phyloP scores from a whole-genome alignment of 208 protist species.

The Acanthamoeba triangularis region DNA sequence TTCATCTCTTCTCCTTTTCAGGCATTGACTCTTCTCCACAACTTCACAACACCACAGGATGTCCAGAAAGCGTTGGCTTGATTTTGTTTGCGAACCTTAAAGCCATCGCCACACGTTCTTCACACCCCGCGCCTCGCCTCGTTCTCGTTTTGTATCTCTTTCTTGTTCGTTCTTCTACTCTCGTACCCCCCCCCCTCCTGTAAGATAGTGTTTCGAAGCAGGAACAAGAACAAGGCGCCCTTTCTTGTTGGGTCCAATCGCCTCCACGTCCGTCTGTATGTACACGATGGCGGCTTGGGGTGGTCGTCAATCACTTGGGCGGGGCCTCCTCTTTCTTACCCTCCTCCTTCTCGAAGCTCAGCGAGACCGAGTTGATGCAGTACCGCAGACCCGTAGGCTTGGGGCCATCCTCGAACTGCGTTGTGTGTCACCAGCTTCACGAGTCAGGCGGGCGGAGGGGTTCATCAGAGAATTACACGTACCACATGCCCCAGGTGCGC shows the following conservation, averaged over 20 bases:
- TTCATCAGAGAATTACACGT: not conserved
- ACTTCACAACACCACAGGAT: not conserved
- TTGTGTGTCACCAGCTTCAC: not conserved
- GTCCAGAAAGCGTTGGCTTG: constrained; percentile 26
- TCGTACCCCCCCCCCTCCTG: no score
- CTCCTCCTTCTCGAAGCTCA: constrained; percentile 20
- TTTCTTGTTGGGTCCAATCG: no score
- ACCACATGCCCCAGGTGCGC: constrained; percentile 52
- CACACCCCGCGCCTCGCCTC: no score
- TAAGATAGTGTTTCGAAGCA: no score
- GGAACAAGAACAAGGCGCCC: no score
- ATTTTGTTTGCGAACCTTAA: not conserved
- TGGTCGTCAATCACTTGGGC: not conserved
- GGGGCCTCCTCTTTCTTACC: not conserved
- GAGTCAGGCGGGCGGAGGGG: not conserved
- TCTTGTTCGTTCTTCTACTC: no score
- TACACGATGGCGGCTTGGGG: no score
- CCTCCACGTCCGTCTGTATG: no score
- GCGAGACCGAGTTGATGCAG: constrained; percentile 68
- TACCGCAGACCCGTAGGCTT: constrained; percentile 54
- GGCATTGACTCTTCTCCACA: no score
- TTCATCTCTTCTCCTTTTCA: not conserved
- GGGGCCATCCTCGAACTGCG: constrained; percentile 43
- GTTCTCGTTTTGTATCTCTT: no score
- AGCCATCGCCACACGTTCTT: no score